Base-by-base conservation (phyloP, 768 basidiomycete species). In the Dioszegia crocea region DNA sequence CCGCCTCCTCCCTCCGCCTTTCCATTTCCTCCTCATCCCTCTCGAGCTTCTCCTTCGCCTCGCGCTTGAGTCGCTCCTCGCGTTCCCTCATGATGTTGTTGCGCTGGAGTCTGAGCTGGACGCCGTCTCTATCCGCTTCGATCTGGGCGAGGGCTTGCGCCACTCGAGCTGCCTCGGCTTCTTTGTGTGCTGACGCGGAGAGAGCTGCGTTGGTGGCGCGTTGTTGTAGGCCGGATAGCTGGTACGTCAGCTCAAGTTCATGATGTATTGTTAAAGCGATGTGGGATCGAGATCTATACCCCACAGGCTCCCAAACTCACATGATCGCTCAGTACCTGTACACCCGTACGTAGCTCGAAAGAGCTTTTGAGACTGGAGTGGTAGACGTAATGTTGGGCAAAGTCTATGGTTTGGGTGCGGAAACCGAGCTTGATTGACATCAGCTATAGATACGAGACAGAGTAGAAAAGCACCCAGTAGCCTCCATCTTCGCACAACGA, bases 61-160 rank as follows among this genome's bases (percentile, higher is more conserved):
- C 57, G 14, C 57, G 31, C 26, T 21, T 47, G 3, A 59, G 27
- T 19, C 57, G 17, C 29, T 59, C 57, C 24, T 50, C 57, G 21
- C 57, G 26, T 9, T 66, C 67, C 38, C 70, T 23, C 19, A 48
- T 61, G 24, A 59, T 49, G 38, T 47, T 59, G 31, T 73, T 67
- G 24, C 71, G 33, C 24, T 62, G 59, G 10, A 61, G 63, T 41
- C 71, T 41, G 10, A 30, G 53, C 59, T 62, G 57, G 27, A 73
- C 71, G 8, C 16, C 23, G 14, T 70, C 65, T 39, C 71, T 24
- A 41, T 73, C 71, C 1, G 60, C 68, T 60, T 73, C 71, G 56
- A 61, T 54, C 52, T 68, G 62, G 14, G 45, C 36, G 12, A 73
- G 45, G 17, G 71, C 68, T 23, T 54, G 31, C 23, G 66, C 66